Percentiles rank a stretch among this genome's conserved stretches.
These are phyloP conservation scores for Aspergillus diversus DNA, from an alignment of 495 filamentous ascomycete species.

Conservation along the genomic window DNA sequence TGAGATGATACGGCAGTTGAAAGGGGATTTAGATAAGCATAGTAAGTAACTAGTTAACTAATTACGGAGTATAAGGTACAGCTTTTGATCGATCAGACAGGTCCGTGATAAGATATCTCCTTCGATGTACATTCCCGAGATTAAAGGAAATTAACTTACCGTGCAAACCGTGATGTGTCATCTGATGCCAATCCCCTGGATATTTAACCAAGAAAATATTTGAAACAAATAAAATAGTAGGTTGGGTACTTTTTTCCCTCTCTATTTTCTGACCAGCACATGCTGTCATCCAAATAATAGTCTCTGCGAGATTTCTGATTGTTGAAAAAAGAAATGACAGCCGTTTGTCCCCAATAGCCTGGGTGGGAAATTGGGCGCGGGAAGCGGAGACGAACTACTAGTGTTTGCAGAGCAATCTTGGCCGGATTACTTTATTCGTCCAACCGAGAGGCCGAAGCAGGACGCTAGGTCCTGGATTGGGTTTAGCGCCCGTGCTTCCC, in stretches of 20 bases:
- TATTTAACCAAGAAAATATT: no score
- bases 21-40: no score
- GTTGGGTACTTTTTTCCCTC: no score
- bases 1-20: no score
- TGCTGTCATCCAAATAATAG: no score
- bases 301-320: no score
- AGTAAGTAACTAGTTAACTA: no score
- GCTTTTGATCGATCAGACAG: background rate
- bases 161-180: background rate
- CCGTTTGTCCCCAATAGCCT: slow-evolving; percentile 10
- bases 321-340: slow-evolving; percentile 5
- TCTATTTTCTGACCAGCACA: no score
- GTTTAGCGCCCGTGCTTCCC: slow-evolving; percentile 12
- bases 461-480: background rate
- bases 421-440: slow-evolving; percentile 14
- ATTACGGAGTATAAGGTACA: no score
- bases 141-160: background rate
- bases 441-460: background rate
- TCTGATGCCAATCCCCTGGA: background rate
- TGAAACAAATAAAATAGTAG: no score
- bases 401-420: background rate
- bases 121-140: background rate
- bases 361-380: background rate
- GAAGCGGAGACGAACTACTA: no score
- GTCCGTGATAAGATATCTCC: background rate